Evolutionary conservation across 345 rosid genomes (phyloP).

Genomic region (Excoecaria agallocha): DNA sequence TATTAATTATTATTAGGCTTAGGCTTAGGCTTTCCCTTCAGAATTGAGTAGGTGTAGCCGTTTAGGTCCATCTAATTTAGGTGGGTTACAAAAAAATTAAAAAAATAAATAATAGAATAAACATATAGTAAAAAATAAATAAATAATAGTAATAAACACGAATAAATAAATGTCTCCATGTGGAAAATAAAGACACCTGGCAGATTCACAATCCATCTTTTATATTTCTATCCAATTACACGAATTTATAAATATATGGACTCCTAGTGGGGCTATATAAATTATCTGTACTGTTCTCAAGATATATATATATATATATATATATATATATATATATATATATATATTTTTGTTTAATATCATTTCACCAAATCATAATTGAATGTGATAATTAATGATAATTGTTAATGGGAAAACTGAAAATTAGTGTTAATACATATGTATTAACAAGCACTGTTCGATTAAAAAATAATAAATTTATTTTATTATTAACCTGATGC

Average conservation of each 20-base stretch:
- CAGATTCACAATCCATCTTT: conserved; percentile 8
- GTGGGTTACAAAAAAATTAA: background rate
- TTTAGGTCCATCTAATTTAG: conserved; percentile 7
- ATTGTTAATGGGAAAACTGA: no score
- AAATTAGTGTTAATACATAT: no score
- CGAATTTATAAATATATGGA: conserved; percentile 16
- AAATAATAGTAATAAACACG: background rate
- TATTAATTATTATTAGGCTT: no score
- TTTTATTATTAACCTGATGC: no score
- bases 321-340: no score
- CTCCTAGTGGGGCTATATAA: conserved; percentile 6
- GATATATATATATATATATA: no score
- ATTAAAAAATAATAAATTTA: no score
- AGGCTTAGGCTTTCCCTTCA: no score
- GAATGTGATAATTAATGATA: background rate
- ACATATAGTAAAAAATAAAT: background rate
- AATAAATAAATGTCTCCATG: background rate
- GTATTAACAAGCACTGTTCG: no score
- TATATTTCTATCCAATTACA: background rate
- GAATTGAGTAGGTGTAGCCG: no score
- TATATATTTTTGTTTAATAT: no score
- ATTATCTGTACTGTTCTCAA: background rate
- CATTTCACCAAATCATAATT: background rate
- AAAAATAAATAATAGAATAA: background rate
- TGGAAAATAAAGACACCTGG: conserved; percentile 14